A percentile compares a stretch with the other conserved stretches of the same genome.
Conservation (phyloP, 1,284 basidiomycete genomes). For the Boletus smithii region DNA sequence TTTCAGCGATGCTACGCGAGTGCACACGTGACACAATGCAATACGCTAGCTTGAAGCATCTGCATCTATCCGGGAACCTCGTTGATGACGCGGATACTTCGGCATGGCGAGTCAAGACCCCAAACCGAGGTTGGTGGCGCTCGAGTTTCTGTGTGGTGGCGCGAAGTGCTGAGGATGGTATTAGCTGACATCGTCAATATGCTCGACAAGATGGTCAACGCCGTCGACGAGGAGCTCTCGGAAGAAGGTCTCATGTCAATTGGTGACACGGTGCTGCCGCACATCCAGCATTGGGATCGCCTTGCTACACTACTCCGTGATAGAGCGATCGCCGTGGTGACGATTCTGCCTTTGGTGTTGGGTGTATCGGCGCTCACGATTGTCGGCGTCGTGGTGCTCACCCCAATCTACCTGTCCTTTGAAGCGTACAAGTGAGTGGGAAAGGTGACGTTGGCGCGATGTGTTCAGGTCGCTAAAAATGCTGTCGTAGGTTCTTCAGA, state of each 20-base stretch:
- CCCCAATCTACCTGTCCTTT: constrained; percentile 1
- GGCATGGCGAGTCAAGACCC: constrained; percentile 14
- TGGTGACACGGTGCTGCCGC: background rate
- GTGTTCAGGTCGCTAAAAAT: background rate
- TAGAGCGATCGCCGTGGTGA: background rate
- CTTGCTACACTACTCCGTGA: background rate
- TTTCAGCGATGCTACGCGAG: background rate
- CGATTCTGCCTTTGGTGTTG: background rate
- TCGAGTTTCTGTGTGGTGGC: background rate
- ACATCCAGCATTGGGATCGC: background rate
- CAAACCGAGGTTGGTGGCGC: constrained; percentile 14
- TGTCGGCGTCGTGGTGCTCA: background rate
- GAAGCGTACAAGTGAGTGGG: background rate
- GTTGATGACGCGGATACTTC: constrained; percentile 16
- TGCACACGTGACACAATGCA: background rate
- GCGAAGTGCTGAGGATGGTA: background rate
- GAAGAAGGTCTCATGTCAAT: background rate
- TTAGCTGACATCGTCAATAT: too few relatives aligned
- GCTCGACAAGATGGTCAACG: too few relatives aligned
- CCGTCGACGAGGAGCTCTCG: background rate
- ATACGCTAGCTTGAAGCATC: constrained; percentile 16
- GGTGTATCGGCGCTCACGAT: background rate
- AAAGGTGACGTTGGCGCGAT: background rate
- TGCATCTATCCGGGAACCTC: constrained; percentile 15
- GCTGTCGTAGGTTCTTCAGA: background rate